These are phyloP conservation scores for Pseudozyma tsukubaensis DNA, from an alignment of 1,284 basidiomycete genomes.

Conservation along the genomic window DNA sequence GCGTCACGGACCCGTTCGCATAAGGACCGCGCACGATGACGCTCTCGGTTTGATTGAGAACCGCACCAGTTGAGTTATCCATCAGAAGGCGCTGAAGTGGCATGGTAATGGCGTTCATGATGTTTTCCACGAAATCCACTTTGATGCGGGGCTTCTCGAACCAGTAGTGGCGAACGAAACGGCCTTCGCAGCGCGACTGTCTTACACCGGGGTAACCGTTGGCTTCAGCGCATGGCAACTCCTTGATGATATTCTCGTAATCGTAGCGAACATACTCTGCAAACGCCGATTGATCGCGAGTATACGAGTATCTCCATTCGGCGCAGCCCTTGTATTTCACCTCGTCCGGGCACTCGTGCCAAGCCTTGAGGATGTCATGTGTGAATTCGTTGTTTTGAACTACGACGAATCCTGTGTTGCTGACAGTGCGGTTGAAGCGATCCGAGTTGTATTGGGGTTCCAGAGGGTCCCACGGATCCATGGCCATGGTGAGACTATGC, in stretches of 20 bases:
- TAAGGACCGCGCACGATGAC: background rate
- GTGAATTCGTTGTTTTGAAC: conserved; percentile 1
- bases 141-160: conserved; percentile 3
- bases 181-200: conserved; percentile 1
- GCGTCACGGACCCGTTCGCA: no score
- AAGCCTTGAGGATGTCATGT: conserved; percentile 1
- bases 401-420: conserved; percentile 2
- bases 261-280: background rate
- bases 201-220: background rate
- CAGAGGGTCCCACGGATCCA: background rate
- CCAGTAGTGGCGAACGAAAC: conserved; percentile 4
- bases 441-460: conserved; percentile 1
- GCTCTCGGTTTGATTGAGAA: background rate
- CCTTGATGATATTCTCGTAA: background rate
- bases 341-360: conserved; percentile 2
- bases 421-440: conserved; percentile 1
- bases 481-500: conserved; percentile 1
- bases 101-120: conserved; percentile 1
- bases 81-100: conserved; percentile 1
- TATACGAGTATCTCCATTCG: background rate
- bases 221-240: conserved; percentile 3
- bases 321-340: background rate
- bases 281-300: conserved; percentile 1
- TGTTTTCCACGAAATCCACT: background rate
- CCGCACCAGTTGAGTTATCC: background rate